Evolutionary conservation across 768 basidiomycete genomes (phyloP).

Genomic region (Pluteus cervinus): DNA sequence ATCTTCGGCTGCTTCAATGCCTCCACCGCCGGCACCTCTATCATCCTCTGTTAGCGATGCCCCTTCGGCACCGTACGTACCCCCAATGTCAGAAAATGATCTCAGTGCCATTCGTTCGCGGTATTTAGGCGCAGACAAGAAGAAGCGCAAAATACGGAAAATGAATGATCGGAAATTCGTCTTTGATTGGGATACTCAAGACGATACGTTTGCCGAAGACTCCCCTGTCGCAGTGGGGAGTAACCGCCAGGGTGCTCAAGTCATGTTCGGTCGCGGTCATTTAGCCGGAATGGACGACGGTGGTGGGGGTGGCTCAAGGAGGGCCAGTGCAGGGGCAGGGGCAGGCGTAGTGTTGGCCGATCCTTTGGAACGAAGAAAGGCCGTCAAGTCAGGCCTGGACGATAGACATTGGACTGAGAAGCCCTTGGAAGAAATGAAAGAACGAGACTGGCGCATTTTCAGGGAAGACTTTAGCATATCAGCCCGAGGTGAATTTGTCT

Average conservation of each 20-base stretch:
- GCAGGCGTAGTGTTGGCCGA: no score
- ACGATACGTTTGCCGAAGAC: slow-evolving; percentile 85
- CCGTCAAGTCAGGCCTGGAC: slow-evolving; percentile 77
- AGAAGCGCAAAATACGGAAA: slow-evolving; percentile 91
- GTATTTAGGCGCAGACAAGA: slow-evolving; percentile 91
- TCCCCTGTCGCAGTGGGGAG: slow-evolving; percentile 66
- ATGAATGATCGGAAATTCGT: slow-evolving; percentile 96
- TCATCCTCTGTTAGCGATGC: slow-evolving; percentile 32
- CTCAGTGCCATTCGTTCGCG: slow-evolving; percentile 81
- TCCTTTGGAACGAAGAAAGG: slow-evolving; percentile 74
- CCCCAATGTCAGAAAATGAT: slow-evolving; percentile 78
- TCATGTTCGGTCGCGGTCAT: slow-evolving; percentile 84
- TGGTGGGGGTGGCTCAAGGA: slow-evolving; percentile 38
- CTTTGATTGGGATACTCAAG: slow-evolving; percentile 98
- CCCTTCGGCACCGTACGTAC: slow-evolving; percentile 32
- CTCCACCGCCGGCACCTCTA: slow-evolving; percentile 40
- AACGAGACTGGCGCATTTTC: slow-evolving; percentile 99
- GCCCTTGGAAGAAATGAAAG: slow-evolving; percentile 86
- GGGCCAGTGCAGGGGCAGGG: slow-evolving; percentile 34
- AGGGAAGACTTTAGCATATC: slow-evolving; percentile 97
- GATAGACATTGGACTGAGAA: slow-evolving; percentile 99
- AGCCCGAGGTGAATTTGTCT: slow-evolving; percentile 61
- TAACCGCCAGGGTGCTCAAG: slow-evolving; percentile 74
- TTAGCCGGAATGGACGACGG: slow-evolving; percentile 86
- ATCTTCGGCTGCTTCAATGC: slow-evolving; percentile 37